Evolutionary conservation across 2,329 filamentous ascomycete species (phyloP).

Genomic region (Epichloe gansuensis): DNA sequence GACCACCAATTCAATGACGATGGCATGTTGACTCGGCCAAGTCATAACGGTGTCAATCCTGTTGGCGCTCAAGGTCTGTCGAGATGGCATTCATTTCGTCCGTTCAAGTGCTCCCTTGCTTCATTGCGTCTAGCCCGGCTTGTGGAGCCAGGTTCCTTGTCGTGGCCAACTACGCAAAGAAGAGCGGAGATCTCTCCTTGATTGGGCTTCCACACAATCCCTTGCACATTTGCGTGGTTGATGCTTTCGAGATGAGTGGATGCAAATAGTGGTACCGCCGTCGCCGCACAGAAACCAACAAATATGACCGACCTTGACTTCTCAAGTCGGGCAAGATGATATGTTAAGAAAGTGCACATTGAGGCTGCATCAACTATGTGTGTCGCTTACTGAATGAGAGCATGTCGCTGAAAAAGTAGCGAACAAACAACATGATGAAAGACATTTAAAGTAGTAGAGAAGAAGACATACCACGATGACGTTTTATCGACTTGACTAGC

Average conservation of each 20-base stretch:
- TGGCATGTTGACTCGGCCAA: neutral
- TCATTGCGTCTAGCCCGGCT: neutral
- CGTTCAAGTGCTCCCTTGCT: neutral
- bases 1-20: neutral
- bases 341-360: neutral
- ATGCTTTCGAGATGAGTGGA: neutral
- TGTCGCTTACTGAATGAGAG: neutral
- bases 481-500: neutral
- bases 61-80: neutral
- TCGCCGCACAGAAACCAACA: neutral
- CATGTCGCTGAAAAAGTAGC: neutral
- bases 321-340: neutral
- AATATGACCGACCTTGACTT: no score
- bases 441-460: neutral
- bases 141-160: neutral
- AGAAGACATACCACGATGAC: neutral
- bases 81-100: neutral
- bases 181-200: neutral
- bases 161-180: neutral
- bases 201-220: neutral
- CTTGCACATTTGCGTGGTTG: neutral
- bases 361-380: neutral
- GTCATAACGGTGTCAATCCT: neutral
- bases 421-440: neutral
- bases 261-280: neutral